Conservation (phyloP, 148 eudicot species). For the Rhododendron ferrugineum region DNA sequence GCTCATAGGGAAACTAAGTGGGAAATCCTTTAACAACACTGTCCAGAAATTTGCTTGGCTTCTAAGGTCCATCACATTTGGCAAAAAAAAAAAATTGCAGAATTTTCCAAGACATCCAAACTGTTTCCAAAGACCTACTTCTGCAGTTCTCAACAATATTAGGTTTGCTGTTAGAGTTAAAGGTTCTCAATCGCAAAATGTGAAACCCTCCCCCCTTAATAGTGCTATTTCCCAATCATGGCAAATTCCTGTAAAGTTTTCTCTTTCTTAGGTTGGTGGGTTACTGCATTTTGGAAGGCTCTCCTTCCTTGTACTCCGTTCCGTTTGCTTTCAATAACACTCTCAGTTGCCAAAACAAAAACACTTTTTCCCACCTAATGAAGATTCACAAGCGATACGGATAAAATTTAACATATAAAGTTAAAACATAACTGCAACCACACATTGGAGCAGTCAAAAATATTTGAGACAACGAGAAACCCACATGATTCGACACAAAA, state of each 20-base stretch:
- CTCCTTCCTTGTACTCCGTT: not conserved
- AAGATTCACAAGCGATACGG: not conserved
- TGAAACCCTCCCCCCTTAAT: not conserved
- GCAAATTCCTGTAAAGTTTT: not conserved
- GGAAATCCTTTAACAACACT: not conserved
- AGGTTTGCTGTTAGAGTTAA: not conserved
- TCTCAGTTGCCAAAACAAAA: not conserved
- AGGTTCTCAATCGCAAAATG: not conserved
- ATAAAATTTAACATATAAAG: not conserved
- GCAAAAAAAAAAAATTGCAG: not conserved
- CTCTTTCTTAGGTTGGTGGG: not conserved
- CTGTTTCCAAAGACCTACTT: not conserved
- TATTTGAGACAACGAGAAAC: constrained; percentile 11
- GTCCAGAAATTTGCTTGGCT: not conserved
- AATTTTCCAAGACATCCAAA: not conserved
- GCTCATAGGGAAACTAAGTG: not conserved
- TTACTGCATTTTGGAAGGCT: not conserved
- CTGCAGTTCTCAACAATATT: not conserved
- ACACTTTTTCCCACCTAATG: not conserved
- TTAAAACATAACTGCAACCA: not conserved
- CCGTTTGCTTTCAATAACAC: not conserved
- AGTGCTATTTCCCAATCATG: not conserved
- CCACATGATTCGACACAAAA: constrained; percentile 91
- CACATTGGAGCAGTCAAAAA: not conserved
- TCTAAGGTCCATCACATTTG: not conserved